Percentiles rank a stretch among this genome's conserved stretches.
Conservation (phyloP, 495 filamentous ascomycete genomes). For the Trypethelium eluteriae region DNA sequence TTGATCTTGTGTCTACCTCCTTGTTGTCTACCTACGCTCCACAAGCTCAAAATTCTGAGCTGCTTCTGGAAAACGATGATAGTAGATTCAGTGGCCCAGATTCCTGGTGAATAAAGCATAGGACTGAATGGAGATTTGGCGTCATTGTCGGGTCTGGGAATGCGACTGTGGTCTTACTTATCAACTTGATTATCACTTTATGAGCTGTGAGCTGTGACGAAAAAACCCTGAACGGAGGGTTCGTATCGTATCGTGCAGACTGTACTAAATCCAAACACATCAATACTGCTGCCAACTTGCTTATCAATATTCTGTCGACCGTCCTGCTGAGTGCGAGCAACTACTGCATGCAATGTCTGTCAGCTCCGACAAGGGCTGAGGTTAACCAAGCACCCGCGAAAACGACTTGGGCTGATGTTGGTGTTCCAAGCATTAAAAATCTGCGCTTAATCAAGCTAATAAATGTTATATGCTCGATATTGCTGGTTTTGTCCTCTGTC, state of each 20-base stretch:
- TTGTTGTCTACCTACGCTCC: not conserved
- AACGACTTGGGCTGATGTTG: conserved; percentile 24
- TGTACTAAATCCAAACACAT: conserved; percentile 11
- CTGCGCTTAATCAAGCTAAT: conserved; percentile 13
- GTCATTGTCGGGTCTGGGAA: not conserved
- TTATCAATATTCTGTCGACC: conserved; percentile 21
- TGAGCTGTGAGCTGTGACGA: not conserved
- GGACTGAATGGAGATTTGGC: not conserved
- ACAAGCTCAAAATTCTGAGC: not conserved
- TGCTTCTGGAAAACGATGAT: not conserved
- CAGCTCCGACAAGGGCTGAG: conserved; percentile 23
- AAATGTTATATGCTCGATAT: conserved; percentile 4
- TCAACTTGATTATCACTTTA: conserved; percentile 11
- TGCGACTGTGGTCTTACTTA: not conserved
- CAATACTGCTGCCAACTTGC: conserved; percentile 14
- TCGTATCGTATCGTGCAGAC: conserved; percentile 13
- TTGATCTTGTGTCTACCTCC: not conserved
- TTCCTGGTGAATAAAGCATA: not conserved
- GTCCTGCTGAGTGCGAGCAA: conserved; percentile 22
- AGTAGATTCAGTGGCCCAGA: not conserved
- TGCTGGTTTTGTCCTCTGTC: conserved; percentile 17
- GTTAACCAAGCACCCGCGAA: conserved; percentile 24
- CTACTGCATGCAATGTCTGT: conserved; percentile 22
- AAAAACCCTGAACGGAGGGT: not conserved
- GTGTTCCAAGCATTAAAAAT: conserved; percentile 19